These are phyloP conservation scores for Plectranthus barbatus DNA, from an alignment of 257 asterid species.

Conservation along the genomic window DNA sequence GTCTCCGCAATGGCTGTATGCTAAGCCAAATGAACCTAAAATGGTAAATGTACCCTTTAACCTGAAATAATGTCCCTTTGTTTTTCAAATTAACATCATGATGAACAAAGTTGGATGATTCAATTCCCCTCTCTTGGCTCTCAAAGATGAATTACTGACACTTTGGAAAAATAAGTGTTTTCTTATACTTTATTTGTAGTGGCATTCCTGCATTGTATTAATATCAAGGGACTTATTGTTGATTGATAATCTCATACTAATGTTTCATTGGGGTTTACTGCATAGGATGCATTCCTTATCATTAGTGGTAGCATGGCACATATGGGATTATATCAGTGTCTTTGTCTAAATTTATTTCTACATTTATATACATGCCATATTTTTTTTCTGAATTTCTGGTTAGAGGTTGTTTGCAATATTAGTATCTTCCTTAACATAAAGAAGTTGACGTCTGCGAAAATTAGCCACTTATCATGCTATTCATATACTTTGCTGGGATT, in stretches of 20 bases:
- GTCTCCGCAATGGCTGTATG: slow-evolving; percentile 96
- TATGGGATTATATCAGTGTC: not conserved
- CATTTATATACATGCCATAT: not conserved
- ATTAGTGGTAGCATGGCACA: not conserved
- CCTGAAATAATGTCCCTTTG: not conserved
- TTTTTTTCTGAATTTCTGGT: not conserved
- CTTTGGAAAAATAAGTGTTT: not conserved
- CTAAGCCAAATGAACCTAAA: slow-evolving; percentile 73
- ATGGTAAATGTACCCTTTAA: slow-evolving; percentile 31
- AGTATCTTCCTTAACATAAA: not conserved
- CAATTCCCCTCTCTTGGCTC: not conserved
- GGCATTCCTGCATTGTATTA: not conserved
- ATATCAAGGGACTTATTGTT: not conserved
- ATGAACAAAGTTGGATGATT: not conserved
- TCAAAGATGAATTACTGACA: not conserved
- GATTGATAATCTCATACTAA: not conserved
- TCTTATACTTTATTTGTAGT: not conserved
- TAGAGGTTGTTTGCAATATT: not conserved
- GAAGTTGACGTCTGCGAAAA: not conserved
- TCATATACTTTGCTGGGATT: not conserved
- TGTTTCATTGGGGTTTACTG: not conserved
- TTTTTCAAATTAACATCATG: not conserved
- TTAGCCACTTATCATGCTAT: not conserved
- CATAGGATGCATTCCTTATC: not conserved
- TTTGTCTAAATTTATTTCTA: not conserved